Evolutionary conservation across 129 eudicot species (phyloP).

Genomic region (Dittrichia graveolens): DNA sequence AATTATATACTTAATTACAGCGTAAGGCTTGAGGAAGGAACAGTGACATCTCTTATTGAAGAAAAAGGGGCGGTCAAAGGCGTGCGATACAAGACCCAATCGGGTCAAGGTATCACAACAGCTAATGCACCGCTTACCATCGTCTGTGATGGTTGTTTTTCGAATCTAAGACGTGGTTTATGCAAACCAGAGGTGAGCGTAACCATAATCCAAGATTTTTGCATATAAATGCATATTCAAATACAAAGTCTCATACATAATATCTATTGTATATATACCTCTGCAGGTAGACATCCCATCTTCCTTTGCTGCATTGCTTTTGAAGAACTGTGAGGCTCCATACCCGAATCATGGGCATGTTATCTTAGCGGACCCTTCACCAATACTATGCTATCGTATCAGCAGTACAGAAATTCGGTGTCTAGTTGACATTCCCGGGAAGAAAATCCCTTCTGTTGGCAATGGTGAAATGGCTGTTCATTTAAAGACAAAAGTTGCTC

Average conservation of each 20-base stretch:
- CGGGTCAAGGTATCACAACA: conserved; percentile 44
- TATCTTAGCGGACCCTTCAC: conserved; percentile 66
- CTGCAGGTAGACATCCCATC: conserved; percentile 62
- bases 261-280: neutral
- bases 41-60: conserved; percentile 71
- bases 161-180: conserved; percentile 69
- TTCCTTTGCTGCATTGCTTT: conserved; percentile 55
- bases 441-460: conserved; percentile 60
- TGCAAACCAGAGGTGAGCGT: conserved; percentile 67
- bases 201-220: neutral
- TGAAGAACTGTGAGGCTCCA: conserved; percentile 66
- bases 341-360: conserved; percentile 69
- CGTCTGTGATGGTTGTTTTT: conserved; percentile 82
- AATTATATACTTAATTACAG: conserved; percentile 31
- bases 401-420: conserved; percentile 68
- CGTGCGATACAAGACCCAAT: conserved; percentile 59
- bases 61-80: conserved; percentile 65
- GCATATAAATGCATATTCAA: neutral
- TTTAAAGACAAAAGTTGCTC: conserved; percentile 60
- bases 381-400: conserved; percentile 60
- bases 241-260: neutral
- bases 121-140: conserved; percentile 72
- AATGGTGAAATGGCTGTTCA: conserved; percentile 67
- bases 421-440: conserved; percentile 68
- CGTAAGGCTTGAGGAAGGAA: conserved; percentile 71